Conservation (phyloP, 2,329 filamentous ascomycete species). For the Neofusicoccum umdonicola region DNA sequence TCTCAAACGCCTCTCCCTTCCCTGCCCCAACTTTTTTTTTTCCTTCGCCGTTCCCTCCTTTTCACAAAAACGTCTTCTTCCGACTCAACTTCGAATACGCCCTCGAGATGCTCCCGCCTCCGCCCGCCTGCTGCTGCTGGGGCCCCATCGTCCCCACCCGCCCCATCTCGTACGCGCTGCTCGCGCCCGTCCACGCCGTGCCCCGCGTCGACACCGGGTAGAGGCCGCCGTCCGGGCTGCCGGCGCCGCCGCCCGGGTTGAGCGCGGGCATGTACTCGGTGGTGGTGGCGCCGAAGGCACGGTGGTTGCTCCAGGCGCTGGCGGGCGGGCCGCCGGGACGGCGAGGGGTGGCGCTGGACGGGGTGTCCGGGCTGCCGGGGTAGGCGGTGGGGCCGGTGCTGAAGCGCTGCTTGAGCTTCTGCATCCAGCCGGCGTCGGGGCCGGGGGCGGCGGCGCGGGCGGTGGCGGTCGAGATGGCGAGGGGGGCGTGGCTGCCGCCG, state of each 20-base stretch:
- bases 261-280: neutral
- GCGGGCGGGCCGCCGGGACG: neutral
- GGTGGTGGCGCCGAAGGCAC: neutral
- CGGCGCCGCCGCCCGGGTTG: neutral
- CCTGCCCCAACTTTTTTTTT: too few relatives aligned
- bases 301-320: neutral
- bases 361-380: neutral
- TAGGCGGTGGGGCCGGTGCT: neutral
- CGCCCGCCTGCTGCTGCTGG: neutral
- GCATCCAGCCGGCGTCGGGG: neutral
- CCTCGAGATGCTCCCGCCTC: neutral
- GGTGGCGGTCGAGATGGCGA: constrained; percentile 2
- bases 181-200: neutral
- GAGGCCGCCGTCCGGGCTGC: neutral
- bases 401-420: neutral
- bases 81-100: constrained; percentile 14
- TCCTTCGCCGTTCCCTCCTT: neutral
- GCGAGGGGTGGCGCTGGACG: neutral
- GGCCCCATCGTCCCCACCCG: neutral
- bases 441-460: neutral
- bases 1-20: too few relatives aligned
- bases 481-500: neutral
- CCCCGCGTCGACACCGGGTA: neutral
- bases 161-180: neutral
- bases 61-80: constrained; percentile 13